These are phyloP conservation scores for Curvularia sp. DNA, from an alignment of 2,329 filamentous ascomycete genomes.

Conservation along the genomic window DNA sequence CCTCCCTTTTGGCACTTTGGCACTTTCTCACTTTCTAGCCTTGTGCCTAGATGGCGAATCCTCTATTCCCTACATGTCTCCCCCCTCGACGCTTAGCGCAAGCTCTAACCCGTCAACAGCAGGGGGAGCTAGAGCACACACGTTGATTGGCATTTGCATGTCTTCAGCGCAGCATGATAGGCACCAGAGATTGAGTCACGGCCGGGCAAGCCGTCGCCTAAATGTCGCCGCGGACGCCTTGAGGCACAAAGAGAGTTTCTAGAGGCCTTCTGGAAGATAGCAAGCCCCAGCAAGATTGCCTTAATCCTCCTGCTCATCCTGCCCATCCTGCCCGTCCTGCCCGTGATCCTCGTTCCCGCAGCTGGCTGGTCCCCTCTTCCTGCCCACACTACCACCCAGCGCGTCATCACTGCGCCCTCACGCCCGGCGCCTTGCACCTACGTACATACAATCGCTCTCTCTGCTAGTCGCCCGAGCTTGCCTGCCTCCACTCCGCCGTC, in stretches of 20 bases:
- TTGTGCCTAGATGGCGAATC: too few relatives aligned
- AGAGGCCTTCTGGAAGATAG: slow-evolving; percentile 43
- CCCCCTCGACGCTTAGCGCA: slow-evolving; percentile 9
- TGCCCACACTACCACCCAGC: slow-evolving; percentile 18
- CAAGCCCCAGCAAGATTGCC: slow-evolving; percentile 31
- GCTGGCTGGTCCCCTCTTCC: slow-evolving; percentile 27
- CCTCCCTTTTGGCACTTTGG: background rate
- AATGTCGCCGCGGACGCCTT: slow-evolving; percentile 9
- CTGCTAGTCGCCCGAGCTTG: background rate
- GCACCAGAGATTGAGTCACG: slow-evolving; percentile 21
- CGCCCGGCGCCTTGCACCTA: slow-evolving; percentile 10
- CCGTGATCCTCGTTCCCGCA: slow-evolving; percentile 26
- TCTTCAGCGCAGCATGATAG: background rate
- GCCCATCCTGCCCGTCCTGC: slow-evolving; percentile 27
- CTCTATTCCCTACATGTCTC: background rate
- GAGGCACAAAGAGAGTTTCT: slow-evolving; percentile 24
- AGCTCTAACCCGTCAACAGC: slow-evolving; percentile 9
- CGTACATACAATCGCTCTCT: slow-evolving; percentile 15
- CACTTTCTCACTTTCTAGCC: too few relatives aligned
- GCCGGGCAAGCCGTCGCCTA: slow-evolving; percentile 16
- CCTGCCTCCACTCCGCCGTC: background rate
- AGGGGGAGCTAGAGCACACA: slow-evolving; percentile 29
- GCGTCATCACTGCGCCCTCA: slow-evolving; percentile 27
- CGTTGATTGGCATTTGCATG: slow-evolving; percentile 5
- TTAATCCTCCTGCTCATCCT: too few relatives aligned